Conservation (phyloP, 2,329 filamentous ascomycete genomes). For the Sclerotinia trifoliorum region DNA sequence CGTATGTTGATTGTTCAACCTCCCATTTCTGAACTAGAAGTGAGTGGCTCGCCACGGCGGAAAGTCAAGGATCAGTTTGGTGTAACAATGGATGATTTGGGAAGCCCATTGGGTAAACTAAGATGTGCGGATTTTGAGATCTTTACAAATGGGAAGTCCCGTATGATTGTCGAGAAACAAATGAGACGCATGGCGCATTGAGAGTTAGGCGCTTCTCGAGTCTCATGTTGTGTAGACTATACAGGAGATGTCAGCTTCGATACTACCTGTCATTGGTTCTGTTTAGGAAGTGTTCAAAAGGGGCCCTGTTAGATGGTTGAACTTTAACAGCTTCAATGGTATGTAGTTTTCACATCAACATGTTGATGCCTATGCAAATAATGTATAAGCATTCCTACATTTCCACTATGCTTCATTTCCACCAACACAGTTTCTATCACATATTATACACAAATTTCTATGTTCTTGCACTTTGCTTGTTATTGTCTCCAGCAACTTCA, state of each 20-base stretch:
- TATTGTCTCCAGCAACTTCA: neutral
- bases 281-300: neutral
- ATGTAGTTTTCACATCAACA: neutral
- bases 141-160: conserved; percentile 13
- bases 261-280: neutral
- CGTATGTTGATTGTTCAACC: conserved; percentile 20
- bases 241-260: neutral
- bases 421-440: neutral
- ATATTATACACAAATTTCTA: neutral
- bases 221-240: neutral
- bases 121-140: conserved; percentile 20
- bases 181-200: neutral
- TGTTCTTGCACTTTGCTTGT: neutral
- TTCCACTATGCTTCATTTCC: neutral
- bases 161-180: conserved; percentile 18
- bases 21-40: conserved; percentile 11
- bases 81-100: conserved; percentile 15
- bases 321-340: neutral
- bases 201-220: neutral
- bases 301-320: neutral
- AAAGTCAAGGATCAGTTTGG: neutral
- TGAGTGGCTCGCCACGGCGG: neutral
- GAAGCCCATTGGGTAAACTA: conserved; percentile 9
- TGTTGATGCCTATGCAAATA: neutral
- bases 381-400: neutral